These are phyloP conservation scores for Diaporthe sp. DNA, from an alignment of 2,329 filamentous ascomycete genomes.

Conservation along the genomic window DNA sequence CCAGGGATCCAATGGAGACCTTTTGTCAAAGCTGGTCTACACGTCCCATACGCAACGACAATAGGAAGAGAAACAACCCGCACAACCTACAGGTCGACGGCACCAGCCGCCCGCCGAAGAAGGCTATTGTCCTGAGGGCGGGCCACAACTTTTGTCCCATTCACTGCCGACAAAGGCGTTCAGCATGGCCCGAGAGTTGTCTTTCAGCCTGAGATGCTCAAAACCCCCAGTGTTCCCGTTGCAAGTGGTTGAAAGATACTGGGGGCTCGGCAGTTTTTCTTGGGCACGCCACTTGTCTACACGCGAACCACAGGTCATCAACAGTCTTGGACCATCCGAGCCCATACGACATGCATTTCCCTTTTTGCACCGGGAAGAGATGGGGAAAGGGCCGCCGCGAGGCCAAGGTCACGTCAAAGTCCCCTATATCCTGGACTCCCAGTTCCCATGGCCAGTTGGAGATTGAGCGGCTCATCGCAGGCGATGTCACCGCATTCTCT, in stretches of 20 bases:
- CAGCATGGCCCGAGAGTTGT: no score
- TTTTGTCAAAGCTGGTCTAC: not conserved
- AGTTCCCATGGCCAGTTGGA: not conserved
- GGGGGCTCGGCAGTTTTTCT: not conserved
- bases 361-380: conserved; percentile 12
- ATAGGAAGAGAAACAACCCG: not conserved
- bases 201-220: not conserved
- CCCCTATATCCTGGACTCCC: not conserved
- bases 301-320: not conserved
- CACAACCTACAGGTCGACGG: not conserved
- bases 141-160: not conserved
- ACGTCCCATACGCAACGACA: not conserved
- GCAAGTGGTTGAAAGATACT: not conserved
- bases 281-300: not conserved
- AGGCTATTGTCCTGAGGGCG: not conserved
- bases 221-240: not conserved
- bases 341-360: conserved; percentile 12
- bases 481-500: not conserved
- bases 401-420: not conserved
- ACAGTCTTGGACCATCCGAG: not conserved
- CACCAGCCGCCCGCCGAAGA: not conserved
- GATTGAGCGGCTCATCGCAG: conserved; percentile 17
- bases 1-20: not conserved
- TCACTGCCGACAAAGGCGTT: not conserved
- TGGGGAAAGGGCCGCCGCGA: not conserved